These are phyloP conservation scores for Dacryopinax primogenitus DNA, from an alignment of 768 basidiomycete genomes.

Conservation along the genomic window DNA sequence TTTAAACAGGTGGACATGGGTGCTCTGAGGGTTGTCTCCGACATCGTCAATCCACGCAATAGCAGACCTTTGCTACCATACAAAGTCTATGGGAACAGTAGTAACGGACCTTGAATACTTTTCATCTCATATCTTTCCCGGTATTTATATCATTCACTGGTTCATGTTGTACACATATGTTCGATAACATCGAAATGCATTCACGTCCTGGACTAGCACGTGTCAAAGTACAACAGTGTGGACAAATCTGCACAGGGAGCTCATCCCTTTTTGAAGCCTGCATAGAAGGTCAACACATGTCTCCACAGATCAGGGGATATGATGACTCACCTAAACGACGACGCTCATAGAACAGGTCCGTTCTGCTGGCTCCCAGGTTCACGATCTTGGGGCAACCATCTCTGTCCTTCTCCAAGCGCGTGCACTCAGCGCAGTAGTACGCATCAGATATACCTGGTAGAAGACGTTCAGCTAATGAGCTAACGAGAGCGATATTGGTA, in stretches of 20 bases:
- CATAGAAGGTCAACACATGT: neutral
- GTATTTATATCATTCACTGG: neutral
- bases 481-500: neutral
- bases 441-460: constrained; percentile 93
- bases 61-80: neutral
- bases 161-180: neutral
- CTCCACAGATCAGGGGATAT: neutral
- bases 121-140: neutral
- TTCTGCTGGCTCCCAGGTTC: constrained; percentile 86
- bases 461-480: neutral
- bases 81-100: neutral
- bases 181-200: neutral
- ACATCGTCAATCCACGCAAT: neutral
- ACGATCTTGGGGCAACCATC: constrained; percentile 99
- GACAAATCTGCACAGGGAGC: neutral
- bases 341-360: constrained; percentile 84
- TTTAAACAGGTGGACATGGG: constrained; percentile 52
- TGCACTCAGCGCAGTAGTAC: constrained; percentile 97
- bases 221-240: constrained; percentile 3
- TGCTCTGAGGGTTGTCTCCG: constrained; percentile 37
- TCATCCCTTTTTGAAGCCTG: constrained; percentile 60
- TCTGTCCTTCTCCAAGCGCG: constrained; percentile 89
- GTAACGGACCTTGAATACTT: neutral
- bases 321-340: constrained; percentile 55
- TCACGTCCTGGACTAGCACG: neutral